Percentiles rank a stretch among this genome's conserved stretches.
Conservation (phyloP, 805 yeast species). For the Zygosaccharomyces bisporus region DNA sequence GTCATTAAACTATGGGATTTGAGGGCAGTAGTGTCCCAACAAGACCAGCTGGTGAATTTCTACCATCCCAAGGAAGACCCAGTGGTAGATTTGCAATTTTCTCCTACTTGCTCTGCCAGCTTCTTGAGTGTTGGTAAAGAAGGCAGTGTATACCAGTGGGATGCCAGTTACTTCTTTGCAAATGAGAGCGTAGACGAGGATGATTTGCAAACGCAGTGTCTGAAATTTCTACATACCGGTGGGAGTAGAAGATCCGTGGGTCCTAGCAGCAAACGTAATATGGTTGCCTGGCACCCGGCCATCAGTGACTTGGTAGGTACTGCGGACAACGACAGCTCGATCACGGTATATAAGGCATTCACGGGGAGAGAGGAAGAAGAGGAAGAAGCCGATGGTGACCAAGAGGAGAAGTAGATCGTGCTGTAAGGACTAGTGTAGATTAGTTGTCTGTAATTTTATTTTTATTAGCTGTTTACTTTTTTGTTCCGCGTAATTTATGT, state of each 20-base stretch:
- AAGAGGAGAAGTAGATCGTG: conserved; percentile 15
- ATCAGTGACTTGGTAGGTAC: conserved; percentile 29
- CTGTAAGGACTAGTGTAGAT: background rate
- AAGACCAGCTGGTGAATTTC: conserved; percentile 26
- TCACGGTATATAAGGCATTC: conserved; percentile 31
- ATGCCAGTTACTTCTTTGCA: conserved; percentile 38
- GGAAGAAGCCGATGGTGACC: conserved; percentile 12
- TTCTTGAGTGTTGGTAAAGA: conserved; percentile 33
- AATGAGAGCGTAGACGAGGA: conserved; percentile 45
- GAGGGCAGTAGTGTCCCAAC: conserved; percentile 30
- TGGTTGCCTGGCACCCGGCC: conserved; percentile 32
- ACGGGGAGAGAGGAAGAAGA: conserved; percentile 24
- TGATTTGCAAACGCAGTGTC: conserved; percentile 34
- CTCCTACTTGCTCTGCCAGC: conserved; percentile 30
- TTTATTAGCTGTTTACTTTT: background rate
- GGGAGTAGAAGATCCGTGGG: conserved; percentile 29
- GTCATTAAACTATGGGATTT: conserved; percentile 36
- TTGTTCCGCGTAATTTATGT: background rate
- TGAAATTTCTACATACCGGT: conserved; percentile 32
- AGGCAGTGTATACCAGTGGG: conserved; percentile 37
- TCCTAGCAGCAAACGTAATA: conserved; percentile 21
- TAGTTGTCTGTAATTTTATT: background rate
- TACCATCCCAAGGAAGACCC: conserved; percentile 35
- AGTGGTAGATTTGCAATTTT: conserved; percentile 33
- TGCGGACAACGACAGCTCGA: conserved; percentile 28